These are phyloP conservation scores for Flaveria sonorensis DNA, from an alignment of 129 eudicot genomes.

Conservation along the genomic window DNA sequence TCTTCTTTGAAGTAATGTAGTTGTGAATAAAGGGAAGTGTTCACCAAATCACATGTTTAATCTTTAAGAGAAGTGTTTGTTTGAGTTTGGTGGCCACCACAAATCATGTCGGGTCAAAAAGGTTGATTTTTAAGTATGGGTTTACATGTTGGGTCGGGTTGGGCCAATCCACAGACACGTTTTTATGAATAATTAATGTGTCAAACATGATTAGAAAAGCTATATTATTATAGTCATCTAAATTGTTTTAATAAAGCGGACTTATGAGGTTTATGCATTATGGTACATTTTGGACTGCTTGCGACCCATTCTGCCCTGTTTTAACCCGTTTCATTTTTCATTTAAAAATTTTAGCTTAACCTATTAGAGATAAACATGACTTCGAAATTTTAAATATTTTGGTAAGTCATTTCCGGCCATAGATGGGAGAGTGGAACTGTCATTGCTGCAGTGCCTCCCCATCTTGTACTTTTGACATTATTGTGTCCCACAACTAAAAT, in stretches of 20 bases:
- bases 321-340: background rate
- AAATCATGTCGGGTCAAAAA: background rate
- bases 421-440: background rate
- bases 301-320: background rate
- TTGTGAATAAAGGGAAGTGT: background rate
- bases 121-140: background rate
- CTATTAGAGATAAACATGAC: background rate
- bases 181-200: background rate
- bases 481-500: background rate
- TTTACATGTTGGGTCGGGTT: background rate
- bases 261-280: background rate
- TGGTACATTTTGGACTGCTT: background rate
- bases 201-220: background rate
- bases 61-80: background rate
- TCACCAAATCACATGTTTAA: background rate
- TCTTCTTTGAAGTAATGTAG: background rate
- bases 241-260: background rate
- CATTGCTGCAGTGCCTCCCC: background rate
- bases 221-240: background rate
- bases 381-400: background rate
- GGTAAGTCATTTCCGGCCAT: background rate
- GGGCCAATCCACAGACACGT: background rate
- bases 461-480: conserved; percentile 17
- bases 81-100: background rate
- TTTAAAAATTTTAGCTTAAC: background rate